phyloP scores from a whole-genome alignment of 495 filamentous ascomycete genomes.

The Talaromyces wortmannii region DNA sequence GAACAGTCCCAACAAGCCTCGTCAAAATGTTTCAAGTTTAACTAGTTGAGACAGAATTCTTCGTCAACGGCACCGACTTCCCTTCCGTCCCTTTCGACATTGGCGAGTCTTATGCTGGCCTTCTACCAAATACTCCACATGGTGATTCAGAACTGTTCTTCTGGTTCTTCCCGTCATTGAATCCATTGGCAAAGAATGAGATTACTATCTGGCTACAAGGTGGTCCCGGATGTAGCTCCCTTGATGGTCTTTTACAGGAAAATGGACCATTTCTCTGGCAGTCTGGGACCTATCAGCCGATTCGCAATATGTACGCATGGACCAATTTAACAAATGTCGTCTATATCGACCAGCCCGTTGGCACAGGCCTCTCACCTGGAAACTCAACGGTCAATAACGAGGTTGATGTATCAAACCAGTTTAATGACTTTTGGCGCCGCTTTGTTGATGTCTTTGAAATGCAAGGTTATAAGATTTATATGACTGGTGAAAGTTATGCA shows the following conservation, averaged over 20 bases:
- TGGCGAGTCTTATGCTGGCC: constrained; percentile 69
- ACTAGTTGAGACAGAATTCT: constrained; percentile 35
- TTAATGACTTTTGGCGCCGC: constrained; percentile 63
- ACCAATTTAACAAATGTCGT: constrained; percentile 61
- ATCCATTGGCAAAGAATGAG: constrained; percentile 47
- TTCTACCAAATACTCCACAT: constrained; percentile 58
- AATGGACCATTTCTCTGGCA: constrained; percentile 61
- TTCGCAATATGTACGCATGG: constrained; percentile 59
- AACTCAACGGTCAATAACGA: constrained; percentile 55
- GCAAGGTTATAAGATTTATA: constrained; percentile 57
- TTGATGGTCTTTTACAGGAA: constrained; percentile 60
- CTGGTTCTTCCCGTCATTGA: constrained; percentile 67
- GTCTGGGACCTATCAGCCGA: constrained; percentile 49
- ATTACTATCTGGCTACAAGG: constrained; percentile 69
- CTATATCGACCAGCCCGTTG: constrained; percentile 71
- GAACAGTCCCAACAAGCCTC: neutral
- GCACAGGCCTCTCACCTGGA: constrained; percentile 66
- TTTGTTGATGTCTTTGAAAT: constrained; percentile 63
- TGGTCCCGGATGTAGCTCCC: constrained; percentile 60
- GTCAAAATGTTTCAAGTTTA: neutral
- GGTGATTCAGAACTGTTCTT: constrained; percentile 57
- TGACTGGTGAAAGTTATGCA: constrained; percentile 66
- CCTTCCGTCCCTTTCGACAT: constrained; percentile 71
- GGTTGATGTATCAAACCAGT: constrained; percentile 57
- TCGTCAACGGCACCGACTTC: constrained; percentile 58